Percentiles rank a stretch among this genome's conserved stretches.
Conservation (phyloP, 257 asterid genomes). For the Dorcoceras hygrometricum region DNA sequence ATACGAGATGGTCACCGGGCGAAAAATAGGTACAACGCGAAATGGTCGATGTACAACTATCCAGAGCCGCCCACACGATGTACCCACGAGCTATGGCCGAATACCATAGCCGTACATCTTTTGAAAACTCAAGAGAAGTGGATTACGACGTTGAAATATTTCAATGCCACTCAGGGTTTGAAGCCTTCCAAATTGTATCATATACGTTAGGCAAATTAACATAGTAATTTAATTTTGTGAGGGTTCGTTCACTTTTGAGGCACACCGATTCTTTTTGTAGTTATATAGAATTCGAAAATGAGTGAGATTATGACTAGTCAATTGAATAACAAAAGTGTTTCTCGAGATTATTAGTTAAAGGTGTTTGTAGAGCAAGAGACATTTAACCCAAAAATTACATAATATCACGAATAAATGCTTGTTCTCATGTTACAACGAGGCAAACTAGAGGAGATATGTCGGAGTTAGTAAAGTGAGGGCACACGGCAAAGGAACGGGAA, state of each 20-base stretch:
- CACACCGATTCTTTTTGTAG: conserved; percentile 2
- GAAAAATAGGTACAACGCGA: conserved; percentile 73
- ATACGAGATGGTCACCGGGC: conserved; percentile 66
- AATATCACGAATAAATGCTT: too few relatives aligned
- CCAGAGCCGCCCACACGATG: conserved; percentile 80
- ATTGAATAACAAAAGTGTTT: too few relatives aligned
- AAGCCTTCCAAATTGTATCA: conserved; percentile 79
- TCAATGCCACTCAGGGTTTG: conserved; percentile 65
- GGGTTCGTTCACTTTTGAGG: not conserved
- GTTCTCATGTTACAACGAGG: too few relatives aligned
- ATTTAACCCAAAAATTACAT: too few relatives aligned
- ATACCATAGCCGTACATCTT: conserved; percentile 78
- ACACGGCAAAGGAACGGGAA: too few relatives aligned
- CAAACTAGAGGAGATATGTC: too few relatives aligned
- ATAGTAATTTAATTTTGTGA: not conserved
- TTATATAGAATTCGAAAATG: not conserved
- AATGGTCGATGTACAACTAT: conserved; percentile 88
- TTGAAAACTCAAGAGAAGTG: conserved; percentile 85
- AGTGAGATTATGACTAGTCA: too few relatives aligned
- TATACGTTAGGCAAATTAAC: conserved; percentile 44
- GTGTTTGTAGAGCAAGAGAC: too few relatives aligned
- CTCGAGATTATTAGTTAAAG: too few relatives aligned
- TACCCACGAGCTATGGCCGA: conserved; percentile 87
- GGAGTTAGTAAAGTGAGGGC: too few relatives aligned
- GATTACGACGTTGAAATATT: conserved; percentile 70